A percentile compares a stretch with the other conserved stretches of the same genome.
These are phyloP conservation scores for Patellaria atrata DNA, from an alignment of 495 filamentous ascomycete species.

Conservation along the genomic window DNA sequence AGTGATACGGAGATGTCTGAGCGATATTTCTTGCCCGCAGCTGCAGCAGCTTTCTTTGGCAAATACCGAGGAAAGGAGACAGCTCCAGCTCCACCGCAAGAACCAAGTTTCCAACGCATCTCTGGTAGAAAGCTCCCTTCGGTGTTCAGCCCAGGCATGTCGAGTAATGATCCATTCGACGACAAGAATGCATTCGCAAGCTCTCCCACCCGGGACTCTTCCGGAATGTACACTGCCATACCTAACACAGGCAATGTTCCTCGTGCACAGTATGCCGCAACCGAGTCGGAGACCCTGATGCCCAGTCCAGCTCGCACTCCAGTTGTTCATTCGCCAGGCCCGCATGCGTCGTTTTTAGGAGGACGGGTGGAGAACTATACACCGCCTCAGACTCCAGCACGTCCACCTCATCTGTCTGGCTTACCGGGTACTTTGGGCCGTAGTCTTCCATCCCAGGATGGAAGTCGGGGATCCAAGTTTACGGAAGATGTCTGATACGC, in stretches of 20 bases:
- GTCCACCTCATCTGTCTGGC: conserved; percentile 11
- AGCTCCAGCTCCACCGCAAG: conserved; percentile 5
- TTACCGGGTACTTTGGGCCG: conserved; percentile 36
- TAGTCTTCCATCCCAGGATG: conserved; percentile 39
- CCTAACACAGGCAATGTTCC: too few relatives aligned
- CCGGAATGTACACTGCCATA: too few relatives aligned
- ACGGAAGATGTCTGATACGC: conserved; percentile 32
- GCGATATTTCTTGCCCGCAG: conserved; percentile 8
- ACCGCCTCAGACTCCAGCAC: conserved; percentile 19
- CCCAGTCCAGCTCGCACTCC: conserved; percentile 39
- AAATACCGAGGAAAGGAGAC: conserved; percentile 15
- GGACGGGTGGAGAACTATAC: conserved; percentile 9
- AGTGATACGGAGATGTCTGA: too few relatives aligned
- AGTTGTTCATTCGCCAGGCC: conserved; percentile 28
- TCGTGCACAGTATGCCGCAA: too few relatives aligned
- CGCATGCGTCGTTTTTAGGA: conserved; percentile 20
- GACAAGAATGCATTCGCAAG: too few relatives aligned
- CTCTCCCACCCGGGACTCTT: too few relatives aligned
- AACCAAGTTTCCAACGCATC: conserved; percentile 17
- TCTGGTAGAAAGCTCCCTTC: conserved; percentile 20
- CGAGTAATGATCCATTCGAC: too few relatives aligned
- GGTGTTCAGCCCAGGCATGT: conserved; percentile 20
- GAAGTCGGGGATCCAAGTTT: conserved; percentile 42
- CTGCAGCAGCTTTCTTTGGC: conserved; percentile 15
- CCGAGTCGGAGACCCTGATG: conserved; percentile 27